Percentiles rank a stretch among this genome's conserved stretches.
Evolutionary conservation across 139 green algal genomes (phyloP).

Genomic region (Volvox africanus): DNA sequence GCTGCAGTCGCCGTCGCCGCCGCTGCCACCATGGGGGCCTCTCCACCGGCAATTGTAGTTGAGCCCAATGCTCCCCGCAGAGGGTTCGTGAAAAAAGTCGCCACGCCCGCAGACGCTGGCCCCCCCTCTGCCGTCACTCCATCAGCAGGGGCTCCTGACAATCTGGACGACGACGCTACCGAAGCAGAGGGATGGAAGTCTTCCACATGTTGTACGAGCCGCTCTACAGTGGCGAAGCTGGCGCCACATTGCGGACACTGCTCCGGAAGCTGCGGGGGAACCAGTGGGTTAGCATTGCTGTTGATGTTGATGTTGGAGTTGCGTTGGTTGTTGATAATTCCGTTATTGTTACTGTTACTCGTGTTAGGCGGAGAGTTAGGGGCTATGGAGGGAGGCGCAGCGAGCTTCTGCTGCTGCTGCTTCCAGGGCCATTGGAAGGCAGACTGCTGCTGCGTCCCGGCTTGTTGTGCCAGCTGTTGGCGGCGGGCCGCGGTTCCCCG

Average conservation of each 20-base stretch:
- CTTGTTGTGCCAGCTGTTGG: conserved; percentile 6
- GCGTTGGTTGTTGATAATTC: not conserved
- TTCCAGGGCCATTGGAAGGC: not conserved
- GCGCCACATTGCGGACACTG: conserved; percentile 65
- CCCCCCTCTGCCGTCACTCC: not conserved
- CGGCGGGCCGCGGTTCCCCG: conserved; percentile 44
- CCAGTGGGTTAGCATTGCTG: conserved; percentile 34
- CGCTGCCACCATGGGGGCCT: not conserved
- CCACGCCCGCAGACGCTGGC: not conserved
- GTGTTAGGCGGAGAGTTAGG: too few relatives aligned
- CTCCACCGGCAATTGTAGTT: conserved; percentile 12
- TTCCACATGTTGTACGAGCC: conserved; percentile 68
- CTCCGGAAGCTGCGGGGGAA: conserved; percentile 44
- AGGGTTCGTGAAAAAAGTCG: not conserved
- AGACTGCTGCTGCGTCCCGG: not conserved
- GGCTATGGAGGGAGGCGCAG: not conserved
- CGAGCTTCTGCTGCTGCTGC: conserved; percentile 6
- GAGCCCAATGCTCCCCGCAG: not conserved
- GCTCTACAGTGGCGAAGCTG: conserved; percentile 55
- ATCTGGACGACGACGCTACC: not conserved
- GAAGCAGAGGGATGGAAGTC: conserved; percentile 35
- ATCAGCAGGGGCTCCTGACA: not conserved
- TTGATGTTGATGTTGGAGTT: conserved; percentile 18
- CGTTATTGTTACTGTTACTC: too few relatives aligned
- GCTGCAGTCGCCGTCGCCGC: not conserved